Base-by-base conservation (phyloP, 1,139 yeast genomes). In the Debaryomycetaceae sp. region DNA sequence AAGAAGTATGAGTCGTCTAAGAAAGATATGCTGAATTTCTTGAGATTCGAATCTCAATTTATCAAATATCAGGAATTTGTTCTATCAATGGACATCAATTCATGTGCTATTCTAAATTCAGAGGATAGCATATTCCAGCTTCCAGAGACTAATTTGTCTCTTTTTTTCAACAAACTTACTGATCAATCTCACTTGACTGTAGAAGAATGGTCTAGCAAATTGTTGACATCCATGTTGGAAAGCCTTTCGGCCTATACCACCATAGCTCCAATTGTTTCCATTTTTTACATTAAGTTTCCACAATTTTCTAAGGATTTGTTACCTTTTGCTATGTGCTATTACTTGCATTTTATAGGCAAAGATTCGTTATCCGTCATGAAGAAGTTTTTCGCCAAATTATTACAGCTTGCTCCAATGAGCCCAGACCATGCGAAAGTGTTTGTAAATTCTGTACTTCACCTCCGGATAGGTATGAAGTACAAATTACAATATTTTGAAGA, bases 381-480 rank as follows among this genome's bases (percentile, higher is more conserved):
- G 3, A 30, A 33, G 1, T 34, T 53, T 8, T 37, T 60, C 11
- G 37, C 43, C 5, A 45, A 35, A 6, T 47, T 53, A 41, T 35
- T 47, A 14, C 36, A 41, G 5, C 6, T 46, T 32, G 29, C 39
- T 11, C 17, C 32, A 13, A 24, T 35, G 5, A 41, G 37, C 5
- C 51, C 48, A 14, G 44, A 37, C 4, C 49, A 54, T 3, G 43
- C 59, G 4, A 52, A 53, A 3, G 42, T 73, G 2, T 56, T 79
- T 24, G 48, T 76, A 11, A 57, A 66, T 11, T 49, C 77, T 1
- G 49, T 78, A 3, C 53, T 77, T 5, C 44, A 70, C 14, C 52
- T 83, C 1, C 59, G 87, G 41, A 51, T 70, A 4, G 82, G 79
- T 1, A 60, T 68, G 0, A 67, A 65, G 35, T 53, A 48, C 15